Evolutionary conservation across 441 rosid genomes (phyloP), one percentile per base, ranked within the genome.

Genomic region (Metrosideros polymorpha): DNA sequence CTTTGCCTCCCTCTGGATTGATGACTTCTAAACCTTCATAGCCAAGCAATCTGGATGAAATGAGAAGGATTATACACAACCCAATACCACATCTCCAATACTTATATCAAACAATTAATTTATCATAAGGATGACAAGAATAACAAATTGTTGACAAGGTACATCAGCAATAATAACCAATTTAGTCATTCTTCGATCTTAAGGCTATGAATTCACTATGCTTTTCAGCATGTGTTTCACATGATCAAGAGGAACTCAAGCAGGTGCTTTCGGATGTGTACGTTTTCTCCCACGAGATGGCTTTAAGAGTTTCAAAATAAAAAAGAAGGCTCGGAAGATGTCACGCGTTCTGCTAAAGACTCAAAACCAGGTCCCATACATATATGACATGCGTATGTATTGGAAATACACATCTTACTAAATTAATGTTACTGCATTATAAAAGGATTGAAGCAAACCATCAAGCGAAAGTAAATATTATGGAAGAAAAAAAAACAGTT

Each of bases 21-120:
- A 96, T 88, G 85, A 98, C 99, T 91, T 98, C 98, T 56, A 96
- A 89, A 32, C 99, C 99, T 87, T 98, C 99, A 87, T 98, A 96
- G 32, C 95, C 94, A 85, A 95, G 55, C 89, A 95, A 88, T 71
- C 99, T 98, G 90, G 53, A 89, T 22, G 30, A 15, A 86, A 18
- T 22, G 29, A 82, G 25, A 54, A 7, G 79, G 47, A 71, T 71
- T 10, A 71, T 71, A 71, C 45, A 71, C 47, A 39, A 22, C 47
- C 79, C 79, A 39, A 35, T 32, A 22, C 79, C 79, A 22, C 15
- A 22, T 71, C n/a, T 71, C 4, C 15, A 71, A 35, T 71, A 71
- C 47, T 39, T 6, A 71, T 71, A 39, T 71, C 79, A 71, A 39
- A 42, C n/a, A 71, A 71, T 19, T 12, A n/a, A 71, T 71, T 12